phyloP scores from a whole-genome alignment of 495 filamentous ascomycete genomes.

The Pseudevernia furfuracea region DNA sequence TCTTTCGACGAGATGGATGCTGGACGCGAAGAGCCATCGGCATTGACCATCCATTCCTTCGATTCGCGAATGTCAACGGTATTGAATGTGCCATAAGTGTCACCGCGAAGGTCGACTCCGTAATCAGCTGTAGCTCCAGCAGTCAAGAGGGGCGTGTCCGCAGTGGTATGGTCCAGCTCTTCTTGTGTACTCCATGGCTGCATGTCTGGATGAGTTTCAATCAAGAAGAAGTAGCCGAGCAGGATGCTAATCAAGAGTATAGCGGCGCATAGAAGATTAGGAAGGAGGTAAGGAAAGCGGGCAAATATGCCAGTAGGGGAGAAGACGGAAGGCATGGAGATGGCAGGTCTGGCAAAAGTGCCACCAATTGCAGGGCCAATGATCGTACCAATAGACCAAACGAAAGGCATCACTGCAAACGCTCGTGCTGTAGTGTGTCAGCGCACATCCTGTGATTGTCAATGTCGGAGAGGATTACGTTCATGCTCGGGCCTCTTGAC shows the following conservation, averaged over 20 bases:
- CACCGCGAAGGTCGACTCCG: slow-evolving; percentile 59
- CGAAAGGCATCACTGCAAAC: slow-evolving; percentile 80
- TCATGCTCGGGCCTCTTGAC: slow-evolving; percentile 74
- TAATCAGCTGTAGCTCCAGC: slow-evolving; percentile 62
- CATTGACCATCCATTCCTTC: slow-evolving; percentile 41
- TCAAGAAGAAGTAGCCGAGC: slow-evolving; percentile 61
- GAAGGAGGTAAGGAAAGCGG: slow-evolving; percentile 74
- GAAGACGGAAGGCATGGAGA: slow-evolving; percentile 59
- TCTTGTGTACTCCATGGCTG: slow-evolving; percentile 49
- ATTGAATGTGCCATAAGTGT: slow-evolving; percentile 75
- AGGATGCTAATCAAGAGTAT: slow-evolving; percentile 67
- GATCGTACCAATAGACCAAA: slow-evolving; percentile 81
- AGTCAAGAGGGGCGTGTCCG: slow-evolving; percentile 64
- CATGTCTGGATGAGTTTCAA: slow-evolving; percentile 78
- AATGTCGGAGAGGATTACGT: slow-evolving; percentile 46
- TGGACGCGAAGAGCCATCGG: slow-evolving; percentile 39
- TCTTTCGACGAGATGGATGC: slow-evolving; percentile 29
- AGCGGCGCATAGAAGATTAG: slow-evolving; percentile 67
- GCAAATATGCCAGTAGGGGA: slow-evolving; percentile 57
- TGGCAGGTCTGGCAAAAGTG: slow-evolving; percentile 63
- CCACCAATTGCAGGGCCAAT: slow-evolving; percentile 77
- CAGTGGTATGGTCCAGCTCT: slow-evolving; percentile 48
- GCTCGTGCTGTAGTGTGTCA: slow-evolving; percentile 50
- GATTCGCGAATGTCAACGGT: slow-evolving; percentile 44
- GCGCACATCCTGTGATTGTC: not conserved